Evolutionary conservation across 331 rosid species (phyloP), one percentile per base, ranked within the genome.

Genomic region (Dryas integrifolia): DNA sequence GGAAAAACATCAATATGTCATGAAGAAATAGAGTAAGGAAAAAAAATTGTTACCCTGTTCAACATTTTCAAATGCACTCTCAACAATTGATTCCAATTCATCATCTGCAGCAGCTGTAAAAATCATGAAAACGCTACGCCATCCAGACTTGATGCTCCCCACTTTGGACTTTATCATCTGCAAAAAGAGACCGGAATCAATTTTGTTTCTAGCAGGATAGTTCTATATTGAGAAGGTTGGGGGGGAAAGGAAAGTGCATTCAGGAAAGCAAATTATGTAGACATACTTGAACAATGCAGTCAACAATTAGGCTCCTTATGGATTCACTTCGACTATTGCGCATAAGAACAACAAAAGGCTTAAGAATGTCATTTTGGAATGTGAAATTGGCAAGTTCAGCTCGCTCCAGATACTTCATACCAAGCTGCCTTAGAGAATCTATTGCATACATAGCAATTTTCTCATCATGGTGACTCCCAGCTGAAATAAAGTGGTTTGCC

Each of bases 141-240:
- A 96, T 63, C 99, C 99, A 68, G 99, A 96, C 81, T 96, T 96
- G 76, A 96, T 96, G 85, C 85, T 96, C 65, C 98, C 98, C 60
- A 92, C 97, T 86, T 96, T 96, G 67, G 98, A 96, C 85, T 96
- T 96, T 79, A 92, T 96, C 99, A 96, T 96, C 99, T 96, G 87
- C 61, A 67, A 76, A 65, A 65, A 49, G 75, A 78, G 51, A 79
- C 65, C 60, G 74, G 69, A 78, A 76, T 43, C 67, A 63, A 68
- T 70, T 69, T 76, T 72, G 80, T 60, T 9, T 52, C 69, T 65
- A 78, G 3, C 49, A 70, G 30, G 14, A 41, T 15, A 61, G 45
- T 30, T 67, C 18, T 43, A 38, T 14, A 30, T 48, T 39, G 35
- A 64, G 15, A 53, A 11, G 4, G 8, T 35, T 16, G 72, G 70